These are phyloP conservation scores for Pholiota adiposa DNA, from an alignment of 1,284 basidiomycete species.

Conservation along the genomic window DNA sequence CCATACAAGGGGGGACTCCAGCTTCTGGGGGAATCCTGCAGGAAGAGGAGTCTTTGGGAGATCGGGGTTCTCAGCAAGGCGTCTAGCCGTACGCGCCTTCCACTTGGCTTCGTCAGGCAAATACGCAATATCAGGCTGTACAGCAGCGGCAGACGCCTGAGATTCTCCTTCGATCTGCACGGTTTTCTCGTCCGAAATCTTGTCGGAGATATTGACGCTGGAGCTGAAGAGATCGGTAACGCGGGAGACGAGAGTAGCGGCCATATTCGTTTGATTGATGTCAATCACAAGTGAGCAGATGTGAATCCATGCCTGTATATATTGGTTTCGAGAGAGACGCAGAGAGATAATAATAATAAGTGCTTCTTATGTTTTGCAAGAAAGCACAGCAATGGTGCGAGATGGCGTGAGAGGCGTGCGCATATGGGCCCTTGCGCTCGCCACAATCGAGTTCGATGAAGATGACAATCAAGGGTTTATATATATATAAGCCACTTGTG, in stretches of 20 bases:
- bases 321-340: neutral
- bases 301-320: neutral
- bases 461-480: too few relatives aligned
- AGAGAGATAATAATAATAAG: neutral
- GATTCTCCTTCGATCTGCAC: neutral
- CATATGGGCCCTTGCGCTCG: neutral
- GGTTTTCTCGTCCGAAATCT: conserved; percentile 1
- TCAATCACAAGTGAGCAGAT: neutral
- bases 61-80: conserved; percentile 34
- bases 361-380: conserved; percentile 12
- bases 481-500: conserved; percentile 8
- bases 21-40: conserved; percentile 35
- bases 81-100: conserved; percentile 33
- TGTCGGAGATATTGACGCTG: conserved; percentile 6
- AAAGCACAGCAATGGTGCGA: conserved; percentile 17
- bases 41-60: conserved; percentile 34
- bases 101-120: conserved; percentile 37
- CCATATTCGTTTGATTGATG: conserved; percentile 8
- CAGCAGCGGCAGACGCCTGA: neutral
- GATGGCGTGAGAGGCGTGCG: conserved; percentile 18
- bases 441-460: neutral
- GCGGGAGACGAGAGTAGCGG: conserved; percentile 18
- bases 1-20: conserved; percentile 40
- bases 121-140: conserved; percentile 36
- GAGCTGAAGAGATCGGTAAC: conserved; percentile 17